Conservation (phyloP, 768 basidiomycete species). For the Leccinellum rugosiceps region DNA sequence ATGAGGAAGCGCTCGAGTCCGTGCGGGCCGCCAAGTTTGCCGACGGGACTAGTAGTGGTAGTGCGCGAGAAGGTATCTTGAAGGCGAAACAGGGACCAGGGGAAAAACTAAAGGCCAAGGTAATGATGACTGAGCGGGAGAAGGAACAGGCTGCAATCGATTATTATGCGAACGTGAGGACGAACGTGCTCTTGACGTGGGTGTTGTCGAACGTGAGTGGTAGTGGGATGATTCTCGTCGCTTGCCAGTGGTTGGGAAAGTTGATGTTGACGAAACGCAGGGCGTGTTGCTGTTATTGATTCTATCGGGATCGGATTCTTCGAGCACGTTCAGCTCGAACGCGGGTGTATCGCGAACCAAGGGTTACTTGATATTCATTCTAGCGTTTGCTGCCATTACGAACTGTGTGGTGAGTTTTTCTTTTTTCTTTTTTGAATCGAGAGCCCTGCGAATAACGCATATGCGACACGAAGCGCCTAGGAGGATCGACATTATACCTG, state of each 20-base stretch:
- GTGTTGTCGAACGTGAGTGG: constrained; percentile 73
- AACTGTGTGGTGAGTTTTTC: constrained; percentile 51
- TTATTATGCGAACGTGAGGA: constrained; percentile 85
- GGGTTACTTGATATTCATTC: constrained; percentile 75
- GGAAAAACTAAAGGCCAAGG: constrained; percentile 17
- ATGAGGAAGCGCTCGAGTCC: constrained; percentile 79
- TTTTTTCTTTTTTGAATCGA: neutral
- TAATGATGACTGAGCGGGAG: constrained; percentile 50
- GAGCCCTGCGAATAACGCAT: neutral
- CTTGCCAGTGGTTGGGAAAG: neutral
- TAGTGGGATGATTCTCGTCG: neutral
- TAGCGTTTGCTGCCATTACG: constrained; percentile 77
- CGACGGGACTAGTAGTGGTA: constrained; percentile 8
- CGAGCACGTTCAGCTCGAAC: constrained; percentile 55
- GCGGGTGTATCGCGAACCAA: constrained; percentile 57
- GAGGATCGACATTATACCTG: constrained; percentile 56
- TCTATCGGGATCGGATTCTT: constrained; percentile 53
- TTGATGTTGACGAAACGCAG: constrained; percentile 34
- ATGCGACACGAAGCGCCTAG: constrained; percentile 42
- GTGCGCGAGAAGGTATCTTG: neutral
- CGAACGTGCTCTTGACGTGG: constrained; percentile 80
- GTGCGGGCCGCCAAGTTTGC: constrained; percentile 53
- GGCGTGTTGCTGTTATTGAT: constrained; percentile 69
- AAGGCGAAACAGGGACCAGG: constrained; percentile 7
- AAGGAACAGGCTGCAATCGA: constrained; percentile 74